Percentiles rank a stretch among this genome's conserved stretches.
Evolutionary conservation across 2,329 filamentous ascomycete genomes (phyloP).

Genomic region (Colletotrichum godetiae): DNA sequence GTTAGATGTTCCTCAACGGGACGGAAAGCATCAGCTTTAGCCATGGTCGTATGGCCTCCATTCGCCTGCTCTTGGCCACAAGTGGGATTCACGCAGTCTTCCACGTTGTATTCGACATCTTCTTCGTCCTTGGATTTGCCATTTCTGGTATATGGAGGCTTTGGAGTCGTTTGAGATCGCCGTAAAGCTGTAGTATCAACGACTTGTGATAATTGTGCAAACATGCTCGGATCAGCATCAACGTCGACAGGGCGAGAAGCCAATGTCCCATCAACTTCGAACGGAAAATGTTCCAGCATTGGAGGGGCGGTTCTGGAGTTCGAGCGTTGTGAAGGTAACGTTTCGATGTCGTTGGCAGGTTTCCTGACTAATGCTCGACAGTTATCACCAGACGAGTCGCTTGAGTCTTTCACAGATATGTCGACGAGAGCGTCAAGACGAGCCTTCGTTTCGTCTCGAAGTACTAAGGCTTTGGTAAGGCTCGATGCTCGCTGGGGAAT

Average conservation of each 20-base stretch:
- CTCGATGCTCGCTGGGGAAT: constrained; percentile 42
- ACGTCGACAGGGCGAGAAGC: not conserved
- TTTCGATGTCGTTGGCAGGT: not conserved
- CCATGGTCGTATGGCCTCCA: not conserved
- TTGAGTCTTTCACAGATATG: constrained; percentile 34
- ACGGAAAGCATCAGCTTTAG: not conserved
- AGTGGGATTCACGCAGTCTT: not conserved
- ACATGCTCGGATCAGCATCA: not conserved
- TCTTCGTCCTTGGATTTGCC: not conserved
- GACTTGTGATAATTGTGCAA: not conserved
- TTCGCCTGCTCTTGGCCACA: not conserved
- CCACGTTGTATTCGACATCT: not conserved
- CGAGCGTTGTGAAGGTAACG: not conserved
- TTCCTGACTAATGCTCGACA: not conserved
- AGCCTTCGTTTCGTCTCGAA: constrained; percentile 39
- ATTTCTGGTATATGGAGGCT: not conserved
- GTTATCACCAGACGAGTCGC: constrained; percentile 27
- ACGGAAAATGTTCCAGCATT: constrained; percentile 4
- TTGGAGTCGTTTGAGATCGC: not conserved
- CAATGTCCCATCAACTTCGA: constrained; percentile 6
- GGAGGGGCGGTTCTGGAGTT: not conserved
- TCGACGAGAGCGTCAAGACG: constrained; percentile 32
- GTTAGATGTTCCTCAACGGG: not conserved
- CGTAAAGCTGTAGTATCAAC: not conserved
- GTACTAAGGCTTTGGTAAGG: constrained; percentile 41